Evolutionary conservation across 2,329 filamentous ascomycete species (phyloP).

Genomic region (Colletotrichum tofieldiae): DNA sequence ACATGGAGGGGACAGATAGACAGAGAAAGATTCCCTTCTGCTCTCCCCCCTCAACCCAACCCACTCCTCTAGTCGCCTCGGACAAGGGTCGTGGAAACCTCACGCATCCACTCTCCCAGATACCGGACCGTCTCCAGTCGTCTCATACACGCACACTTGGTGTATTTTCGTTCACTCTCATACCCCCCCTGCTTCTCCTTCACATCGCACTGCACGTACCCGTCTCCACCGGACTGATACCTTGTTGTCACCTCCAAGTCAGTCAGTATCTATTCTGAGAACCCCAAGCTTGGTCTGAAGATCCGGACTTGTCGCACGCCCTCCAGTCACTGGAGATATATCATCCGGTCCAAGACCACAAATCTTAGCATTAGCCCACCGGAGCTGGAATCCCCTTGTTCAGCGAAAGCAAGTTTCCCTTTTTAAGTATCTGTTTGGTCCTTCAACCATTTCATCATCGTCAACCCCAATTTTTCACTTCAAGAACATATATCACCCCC

Average conservation of each 20-base stretch:
- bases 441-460: constrained; percentile 4
- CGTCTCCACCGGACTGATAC: constrained; percentile 41
- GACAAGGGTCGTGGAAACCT: constrained; percentile 34
- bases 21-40: constrained; percentile 10
- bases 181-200: constrained; percentile 6
- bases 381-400: constrained; percentile 42
- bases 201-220: constrained; percentile 19
- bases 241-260: constrained; percentile 25
- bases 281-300: constrained; percentile 37
- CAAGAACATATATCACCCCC: constrained; percentile 14
- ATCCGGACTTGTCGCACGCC: constrained; percentile 14
- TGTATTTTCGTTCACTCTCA: constrained; percentile 17
- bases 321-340: constrained; percentile 29
- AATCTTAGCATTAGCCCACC: constrained; percentile 21
- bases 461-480: constrained; percentile 25
- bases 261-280: constrained; percentile 40
- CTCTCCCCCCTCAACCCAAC: neutral
- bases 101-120: constrained; percentile 26
- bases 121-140: constrained; percentile 29
- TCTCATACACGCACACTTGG: constrained; percentile 39
- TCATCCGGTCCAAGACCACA: constrained; percentile 40
- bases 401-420: constrained; percentile 21
- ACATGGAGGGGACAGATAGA: constrained; percentile 9
- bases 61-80: constrained; percentile 18
- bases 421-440: neutral